Base-by-base conservation (phyloP, 2,329 filamentous ascomycete species). In the Rutstroemia sp. region DNA sequence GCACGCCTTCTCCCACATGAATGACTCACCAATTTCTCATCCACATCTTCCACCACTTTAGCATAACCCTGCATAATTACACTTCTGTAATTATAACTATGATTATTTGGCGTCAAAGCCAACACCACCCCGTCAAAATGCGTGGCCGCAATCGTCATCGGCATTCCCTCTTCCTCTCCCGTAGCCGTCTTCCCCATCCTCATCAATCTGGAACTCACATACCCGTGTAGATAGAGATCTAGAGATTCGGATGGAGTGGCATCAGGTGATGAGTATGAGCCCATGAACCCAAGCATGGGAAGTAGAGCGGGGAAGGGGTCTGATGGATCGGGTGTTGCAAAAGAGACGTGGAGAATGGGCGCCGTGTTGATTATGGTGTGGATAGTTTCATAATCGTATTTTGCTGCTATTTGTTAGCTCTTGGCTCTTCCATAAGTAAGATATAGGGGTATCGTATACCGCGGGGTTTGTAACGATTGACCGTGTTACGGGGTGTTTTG, bases 221-320 rank as follows among this genome's bases (percentile, higher is more conserved):
- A 95, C 67, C 89, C 89, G 71, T 95, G 90, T 7, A 95, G 78
- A 70, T 95, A 95, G 60, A 87, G 78, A 57, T 91, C 85, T 5
- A 38, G 14, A 39, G 12, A 17, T 4, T 54, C 51, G 16, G 27
- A 47, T 23, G 80, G 70, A 52, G 77, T 76, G 16, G 82, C 77
- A 54, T 79, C 84, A 5, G 85, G 85, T 0, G 75, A 73, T 57
- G 75, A 73, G 68, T 86, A 94, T 23, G 84, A 88, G 12, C 83
- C 88, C 78, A 94, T 87, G 64, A 88, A 84, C 51, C 88, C 89
- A 65, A 95, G 88, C 89, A 95, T 92, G 59, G 90, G 90, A 2
- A 95, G 78, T 54, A 86, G 84, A 9, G 61, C 64, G 41, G 63
- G 63, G 34, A 66, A 66, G 5, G 61, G 63, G 53, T 83, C 81